phyloP scores from a whole-genome alignment of 768 basidiomycete genomes.

The Boletellus ananas region DNA sequence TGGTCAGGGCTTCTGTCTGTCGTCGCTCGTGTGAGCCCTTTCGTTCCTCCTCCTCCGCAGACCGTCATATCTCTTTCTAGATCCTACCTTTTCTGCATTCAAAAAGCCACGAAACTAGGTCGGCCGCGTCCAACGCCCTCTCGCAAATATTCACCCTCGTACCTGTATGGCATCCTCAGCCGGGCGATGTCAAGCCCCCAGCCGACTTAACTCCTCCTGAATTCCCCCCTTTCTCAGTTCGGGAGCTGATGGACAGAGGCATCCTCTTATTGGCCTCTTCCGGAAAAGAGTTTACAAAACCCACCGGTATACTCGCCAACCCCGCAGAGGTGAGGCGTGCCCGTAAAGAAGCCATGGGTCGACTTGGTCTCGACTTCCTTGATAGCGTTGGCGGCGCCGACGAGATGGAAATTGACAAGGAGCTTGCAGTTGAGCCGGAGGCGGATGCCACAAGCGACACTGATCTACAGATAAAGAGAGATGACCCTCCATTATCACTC shows the following conservation, averaged over 20 bases:
- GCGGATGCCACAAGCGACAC: constrained; percentile 43
- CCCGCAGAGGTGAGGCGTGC: constrained; percentile 82
- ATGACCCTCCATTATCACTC: constrained; percentile 32
- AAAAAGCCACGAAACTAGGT: constrained; percentile 88
- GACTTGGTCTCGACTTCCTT: constrained; percentile 84
- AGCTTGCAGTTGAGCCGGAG: constrained; percentile 60
- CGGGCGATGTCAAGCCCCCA: constrained; percentile 22
- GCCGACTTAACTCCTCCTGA: constrained; percentile 42
- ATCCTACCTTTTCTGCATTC: constrained; percentile 90
- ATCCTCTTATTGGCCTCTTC: constrained; percentile 85
- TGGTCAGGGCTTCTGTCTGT: constrained; percentile 92
- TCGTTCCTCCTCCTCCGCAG: background rate
- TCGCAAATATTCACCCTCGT: constrained; percentile 83
- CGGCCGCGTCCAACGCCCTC: constrained; percentile 83
- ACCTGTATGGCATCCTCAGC: constrained; percentile 64
- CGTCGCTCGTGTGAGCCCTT: constrained; percentile 67
- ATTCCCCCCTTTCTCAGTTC: constrained; percentile 74
- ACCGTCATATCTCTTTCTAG: constrained; percentile 36
- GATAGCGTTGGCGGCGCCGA: constrained; percentile 67
- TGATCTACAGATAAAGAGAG: constrained; percentile 38
- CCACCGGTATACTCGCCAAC: constrained; percentile 65
- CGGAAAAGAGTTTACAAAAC: constrained; percentile 86
- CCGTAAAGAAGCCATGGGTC: constrained; percentile 82
- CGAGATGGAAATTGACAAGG: constrained; percentile 84
- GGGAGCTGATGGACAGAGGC: constrained; percentile 70